Conservation (phyloP, 202 grass and related monocot species). For the Schoenoplectus tabernaemontani region DNA sequence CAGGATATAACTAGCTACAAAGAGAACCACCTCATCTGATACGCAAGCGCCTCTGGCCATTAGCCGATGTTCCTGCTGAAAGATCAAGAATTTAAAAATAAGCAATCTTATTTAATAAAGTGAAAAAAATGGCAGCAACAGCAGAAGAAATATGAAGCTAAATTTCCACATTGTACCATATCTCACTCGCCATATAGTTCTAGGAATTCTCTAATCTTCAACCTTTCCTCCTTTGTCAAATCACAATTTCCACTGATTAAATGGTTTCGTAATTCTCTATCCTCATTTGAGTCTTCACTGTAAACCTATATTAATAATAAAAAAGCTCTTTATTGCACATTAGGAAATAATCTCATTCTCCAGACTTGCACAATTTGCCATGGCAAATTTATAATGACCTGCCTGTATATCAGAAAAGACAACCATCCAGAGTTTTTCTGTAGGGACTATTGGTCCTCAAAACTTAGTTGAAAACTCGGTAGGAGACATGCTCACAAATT, state of each 20-base stretch:
- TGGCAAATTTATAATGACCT: neutral
- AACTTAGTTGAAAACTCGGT: neutral
- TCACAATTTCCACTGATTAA: conserved; percentile 38
- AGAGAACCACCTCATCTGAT: neutral
- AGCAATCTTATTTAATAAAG: neutral
- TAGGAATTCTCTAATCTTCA: conserved; percentile 64
- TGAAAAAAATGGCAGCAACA: neutral
- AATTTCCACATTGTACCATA: conserved; percentile 8
- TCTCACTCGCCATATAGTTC: conserved; percentile 33
- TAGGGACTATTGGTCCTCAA: neutral
- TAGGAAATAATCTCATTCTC: neutral
- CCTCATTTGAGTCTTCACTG: conserved; percentile 35
- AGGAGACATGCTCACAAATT: neutral
- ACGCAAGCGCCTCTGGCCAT: neutral
- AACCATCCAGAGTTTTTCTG: neutral
- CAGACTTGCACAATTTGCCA: neutral
- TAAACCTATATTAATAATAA: conserved; percentile 38
- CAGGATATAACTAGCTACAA: conserved; percentile 1
- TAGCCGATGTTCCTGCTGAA: neutral
- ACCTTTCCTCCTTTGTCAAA: conserved; percentile 58
- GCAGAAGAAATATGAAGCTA: neutral
- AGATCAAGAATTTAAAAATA: neutral
- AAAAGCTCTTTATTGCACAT: neutral
- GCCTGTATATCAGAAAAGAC: neutral
- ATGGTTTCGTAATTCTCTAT: conserved; percentile 43